phyloP scores from a whole-genome alignment of 1,139 yeast genomes.

The Lodderomyces metapsilosis region DNA sequence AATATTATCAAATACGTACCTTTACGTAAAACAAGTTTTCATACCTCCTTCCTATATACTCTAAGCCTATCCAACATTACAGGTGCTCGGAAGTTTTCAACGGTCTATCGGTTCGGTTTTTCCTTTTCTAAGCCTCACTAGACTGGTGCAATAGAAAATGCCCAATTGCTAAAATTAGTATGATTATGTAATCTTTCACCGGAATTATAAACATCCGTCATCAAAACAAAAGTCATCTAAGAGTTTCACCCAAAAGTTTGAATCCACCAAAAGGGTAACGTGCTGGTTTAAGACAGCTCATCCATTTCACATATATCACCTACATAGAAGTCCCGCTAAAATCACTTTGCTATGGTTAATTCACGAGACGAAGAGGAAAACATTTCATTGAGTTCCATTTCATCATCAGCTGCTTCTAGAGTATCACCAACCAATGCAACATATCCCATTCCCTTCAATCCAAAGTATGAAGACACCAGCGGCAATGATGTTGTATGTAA shows the following conservation, averaged over 20 bases:
- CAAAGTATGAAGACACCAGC: background rate
- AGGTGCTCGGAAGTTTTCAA: no score
- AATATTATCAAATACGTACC: no score
- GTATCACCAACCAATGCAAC: background rate
- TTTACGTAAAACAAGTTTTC: no score
- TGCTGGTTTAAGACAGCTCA: no score
- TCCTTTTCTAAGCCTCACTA: background rate
- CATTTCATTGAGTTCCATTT: constrained; percentile 6
- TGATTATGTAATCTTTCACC: background rate
- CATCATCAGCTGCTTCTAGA: constrained; percentile 7
- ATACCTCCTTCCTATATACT: no score
- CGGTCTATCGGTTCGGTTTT: no score
- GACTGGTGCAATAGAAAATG: background rate
- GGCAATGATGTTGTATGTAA: constrained; percentile 5
- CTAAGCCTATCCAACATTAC: no score
- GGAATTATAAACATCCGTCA: background rate
- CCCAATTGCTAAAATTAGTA: no score
- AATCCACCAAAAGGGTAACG: no score
- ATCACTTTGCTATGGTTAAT: background rate
- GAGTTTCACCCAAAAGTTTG: no score
- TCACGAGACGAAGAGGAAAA: constrained; percentile 2
- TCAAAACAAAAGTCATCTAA: background rate
- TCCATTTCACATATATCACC: no score
- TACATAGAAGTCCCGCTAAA: background rate
- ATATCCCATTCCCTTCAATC: background rate